Evolutionary conservation across 192 early-diverging fungal species (phyloP), one percentile per base, ranked within the genome.

Genomic region (Globomyces pollinis-pini): DNA sequence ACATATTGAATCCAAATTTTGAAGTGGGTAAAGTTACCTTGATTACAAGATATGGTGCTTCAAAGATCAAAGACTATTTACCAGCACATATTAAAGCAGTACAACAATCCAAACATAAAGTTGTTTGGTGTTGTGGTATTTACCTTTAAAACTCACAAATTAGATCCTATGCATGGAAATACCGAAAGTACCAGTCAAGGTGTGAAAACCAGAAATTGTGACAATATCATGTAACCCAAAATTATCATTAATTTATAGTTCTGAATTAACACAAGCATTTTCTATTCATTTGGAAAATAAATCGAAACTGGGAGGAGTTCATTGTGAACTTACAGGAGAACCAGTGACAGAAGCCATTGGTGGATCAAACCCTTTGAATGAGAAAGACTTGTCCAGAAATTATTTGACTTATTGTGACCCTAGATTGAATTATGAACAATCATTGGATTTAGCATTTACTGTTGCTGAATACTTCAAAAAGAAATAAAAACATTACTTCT

Each of bases 131-230:
- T 32, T 90, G 87, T 71, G 96, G n/a, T n/a, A n/a, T n/a, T n/a
- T n/a, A n/a, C n/a, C n/a, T n/a, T n/a, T n/a, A n/a, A n/a, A n/a
- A n/a, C n/a, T n/a, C n/a, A n/a, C n/a, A n/a, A n/a, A n/a, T n/a
- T n/a, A n/a, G n/a, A 99, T 67, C 96, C 96, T 11, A 96, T 95
- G 92, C 96, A 99, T 68, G 96, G 96, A 62, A 99, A 99, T 74
- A 96, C 94, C 13, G 88, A 90, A 57, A 84, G 83, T 12, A 84
- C 88, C 0, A 72, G 74, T 0, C 74, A 86, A 3, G 91, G 91
- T 3, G 75, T 93, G 62, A 96, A 97, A 74, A 99, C 96, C 1
- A 75, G 96, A 33, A 79, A 88, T 31, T 91, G 94, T 65, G 83
- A 91, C 30, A 82, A 90, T 47, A 99, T 99, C 38, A 38, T 51